Percentiles rank a stretch among this genome's conserved stretches.
These are phyloP conservation scores for Leucosporidium scottii DNA, from an alignment of 768 basidiomycete genomes.

Conservation along the genomic window DNA sequence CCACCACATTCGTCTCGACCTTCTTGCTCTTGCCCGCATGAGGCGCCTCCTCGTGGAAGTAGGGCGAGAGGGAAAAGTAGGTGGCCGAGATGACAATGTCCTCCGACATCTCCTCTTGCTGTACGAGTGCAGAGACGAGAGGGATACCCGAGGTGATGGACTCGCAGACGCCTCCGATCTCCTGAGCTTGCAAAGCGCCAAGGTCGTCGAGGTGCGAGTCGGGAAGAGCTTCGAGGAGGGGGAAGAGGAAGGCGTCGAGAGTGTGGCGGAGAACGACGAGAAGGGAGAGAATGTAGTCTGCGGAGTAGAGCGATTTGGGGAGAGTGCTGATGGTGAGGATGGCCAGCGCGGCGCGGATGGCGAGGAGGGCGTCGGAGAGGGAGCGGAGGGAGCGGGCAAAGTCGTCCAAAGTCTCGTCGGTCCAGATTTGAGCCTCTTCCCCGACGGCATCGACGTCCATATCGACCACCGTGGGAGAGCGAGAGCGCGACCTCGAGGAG, in stretches of 20 bases:
- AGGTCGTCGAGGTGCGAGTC: conserved; percentile 26
- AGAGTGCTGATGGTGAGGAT: conserved; percentile 21
- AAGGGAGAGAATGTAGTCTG: conserved; percentile 80
- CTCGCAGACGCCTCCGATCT: conserved; percentile 53
- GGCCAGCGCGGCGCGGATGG: conserved; percentile 16
- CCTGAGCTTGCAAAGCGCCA: conserved; percentile 3
- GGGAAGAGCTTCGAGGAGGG: conserved; percentile 63
- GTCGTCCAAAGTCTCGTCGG: background rate
- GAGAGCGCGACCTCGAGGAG: background rate
- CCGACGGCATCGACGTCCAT: background rate
- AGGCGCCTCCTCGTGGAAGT: conserved; percentile 66
- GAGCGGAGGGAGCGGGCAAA: background rate
- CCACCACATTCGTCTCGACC: conserved; percentile 47
- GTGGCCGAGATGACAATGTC: conserved; percentile 83
- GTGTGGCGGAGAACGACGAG: conserved; percentile 70
- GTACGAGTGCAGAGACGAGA: conserved; percentile 65
- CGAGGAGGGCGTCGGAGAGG: conserved; percentile 24
- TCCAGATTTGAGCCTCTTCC: conserved; percentile 9
- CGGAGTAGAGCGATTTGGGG: conserved; percentile 68
- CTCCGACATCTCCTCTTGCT: conserved; percentile 76
- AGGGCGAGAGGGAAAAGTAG: conserved; percentile 87
- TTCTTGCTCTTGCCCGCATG: conserved; percentile 51
- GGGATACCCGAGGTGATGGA: conserved; percentile 65
- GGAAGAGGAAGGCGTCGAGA: conserved; percentile 70
- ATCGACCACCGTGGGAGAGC: background rate